Evolutionary conservation across 371 early-diverging fungal species (phyloP).

Genomic region (Mortierella sp.): DNA sequence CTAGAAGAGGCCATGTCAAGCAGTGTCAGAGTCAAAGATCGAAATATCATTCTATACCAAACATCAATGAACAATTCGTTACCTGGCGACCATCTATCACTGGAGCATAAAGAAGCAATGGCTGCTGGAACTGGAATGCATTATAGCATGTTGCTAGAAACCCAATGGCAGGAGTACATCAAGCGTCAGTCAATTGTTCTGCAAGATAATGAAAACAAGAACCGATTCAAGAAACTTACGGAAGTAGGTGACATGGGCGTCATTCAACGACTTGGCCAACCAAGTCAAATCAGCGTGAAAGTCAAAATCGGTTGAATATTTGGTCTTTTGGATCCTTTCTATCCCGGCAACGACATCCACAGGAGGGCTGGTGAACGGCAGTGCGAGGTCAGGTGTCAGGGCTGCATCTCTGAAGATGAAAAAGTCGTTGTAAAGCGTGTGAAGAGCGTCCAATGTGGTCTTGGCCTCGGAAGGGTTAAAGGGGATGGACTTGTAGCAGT

Average conservation of each 20-base stretch:
- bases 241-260: conserved; percentile 19
- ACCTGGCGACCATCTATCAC: conserved; percentile 29
- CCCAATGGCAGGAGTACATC: neutral
- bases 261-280: conserved; percentile 17
- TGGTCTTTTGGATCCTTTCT: conserved; percentile 4
- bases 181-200: neutral
- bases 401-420: conserved; percentile 27
- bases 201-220: neutral
- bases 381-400: conserved; percentile 15
- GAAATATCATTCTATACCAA: neutral
- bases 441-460: conserved; percentile 11
- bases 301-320: conserved; percentile 11
- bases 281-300: conserved; percentile 14
- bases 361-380: conserved; percentile 17
- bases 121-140: conserved; percentile 6
- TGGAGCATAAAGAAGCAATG: conserved; percentile 20
- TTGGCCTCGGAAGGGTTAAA: conserved; percentile 11
- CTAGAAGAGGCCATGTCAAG: neutral
- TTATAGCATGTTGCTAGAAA: conserved; percentile 18
- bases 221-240: conserved; percentile 16
- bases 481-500: conserved; percentile 27
- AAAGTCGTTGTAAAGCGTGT: conserved; percentile 19
- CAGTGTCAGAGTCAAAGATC: neutral
- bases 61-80: neutral
- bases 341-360: conserved; percentile 20